phyloP scores from a whole-genome alignment of 768 basidiomycete species.

The Collybia nuda region DNA sequence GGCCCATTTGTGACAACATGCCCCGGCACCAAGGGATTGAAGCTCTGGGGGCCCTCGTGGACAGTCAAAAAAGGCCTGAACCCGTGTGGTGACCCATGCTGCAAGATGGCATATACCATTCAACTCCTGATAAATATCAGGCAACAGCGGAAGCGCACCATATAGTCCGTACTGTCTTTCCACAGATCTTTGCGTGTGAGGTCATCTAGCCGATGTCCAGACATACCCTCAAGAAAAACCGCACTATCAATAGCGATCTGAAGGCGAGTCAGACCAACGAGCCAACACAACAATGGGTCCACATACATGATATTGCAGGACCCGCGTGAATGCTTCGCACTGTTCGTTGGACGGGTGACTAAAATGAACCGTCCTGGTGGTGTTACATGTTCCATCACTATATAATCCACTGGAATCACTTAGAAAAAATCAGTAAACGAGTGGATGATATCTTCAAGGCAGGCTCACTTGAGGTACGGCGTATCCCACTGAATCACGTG shows the following conservation, averaged over 20 bases:
- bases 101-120: constrained; percentile 11
- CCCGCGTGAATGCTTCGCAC: constrained; percentile 90
- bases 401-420: constrained; percentile 94
- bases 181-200: constrained; percentile 87
- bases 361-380: constrained; percentile 81
- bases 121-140: constrained; percentile 6
- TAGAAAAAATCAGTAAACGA: constrained; percentile 8
- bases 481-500: constrained; percentile 71
- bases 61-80: constrained; percentile 86
- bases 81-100: constrained; percentile 94
- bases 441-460: constrained; percentile 9
- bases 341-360: constrained; percentile 82
- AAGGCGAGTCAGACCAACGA: constrained; percentile 14
- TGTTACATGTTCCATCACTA: constrained; percentile 87
- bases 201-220: constrained; percentile 81
- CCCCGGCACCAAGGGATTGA: constrained; percentile 78
- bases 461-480: constrained; percentile 85
- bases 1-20: constrained; percentile 95
- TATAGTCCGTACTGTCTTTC: constrained; percentile 82
- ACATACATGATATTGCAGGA: constrained; percentile 93
- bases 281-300: constrained; percentile 11
- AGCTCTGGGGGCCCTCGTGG: constrained; percentile 83
- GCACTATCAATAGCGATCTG: constrained; percentile 91
- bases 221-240: constrained; percentile 88
- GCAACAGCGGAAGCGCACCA: constrained; percentile 40